phyloP scores from a whole-genome alignment of 129 eudicot genomes.

The Oenanthe sinensis region DNA sequence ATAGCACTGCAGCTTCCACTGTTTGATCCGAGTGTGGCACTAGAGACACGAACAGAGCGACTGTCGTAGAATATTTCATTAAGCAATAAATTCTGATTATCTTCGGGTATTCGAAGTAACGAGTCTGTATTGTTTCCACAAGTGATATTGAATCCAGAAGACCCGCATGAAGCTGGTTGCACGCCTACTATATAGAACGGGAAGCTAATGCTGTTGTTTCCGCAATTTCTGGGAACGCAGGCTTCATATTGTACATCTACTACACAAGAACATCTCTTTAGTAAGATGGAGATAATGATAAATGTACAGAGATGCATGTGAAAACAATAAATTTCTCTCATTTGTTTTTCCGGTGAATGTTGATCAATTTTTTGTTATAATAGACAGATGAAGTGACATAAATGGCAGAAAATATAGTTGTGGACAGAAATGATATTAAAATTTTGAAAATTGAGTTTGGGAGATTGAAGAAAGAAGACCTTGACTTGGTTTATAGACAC shows the following conservation, averaged over 20 bases:
- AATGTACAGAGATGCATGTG: neutral
- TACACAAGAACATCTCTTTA: neutral
- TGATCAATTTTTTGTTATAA: neutral
- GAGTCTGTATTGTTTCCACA: conserved; percentile 18
- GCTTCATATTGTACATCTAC: conserved; percentile 17
- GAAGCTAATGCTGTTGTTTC: conserved; percentile 19
- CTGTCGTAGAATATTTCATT: conserved; percentile 12
- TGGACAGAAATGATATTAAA: too few relatives aligned
- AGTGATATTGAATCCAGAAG: conserved; percentile 23
- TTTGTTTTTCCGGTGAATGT: neutral
- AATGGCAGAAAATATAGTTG: too few relatives aligned
- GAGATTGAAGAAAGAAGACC: too few relatives aligned
- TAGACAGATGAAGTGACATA: too few relatives aligned
- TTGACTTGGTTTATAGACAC: too few relatives aligned
- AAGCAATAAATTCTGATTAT: conserved; percentile 7
- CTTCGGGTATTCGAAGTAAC: conserved; percentile 1
- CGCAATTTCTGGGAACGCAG: conserved; percentile 18
- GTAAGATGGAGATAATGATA: neutral
- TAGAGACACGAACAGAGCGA: conserved; percentile 5
- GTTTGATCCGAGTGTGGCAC: neutral
- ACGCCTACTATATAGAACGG: conserved; percentile 23
- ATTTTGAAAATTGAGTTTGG: too few relatives aligned
- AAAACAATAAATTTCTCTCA: neutral
- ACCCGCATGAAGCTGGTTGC: conserved; percentile 27
- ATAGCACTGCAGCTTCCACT: neutral